A percentile compares a stretch with the other conserved stretches of the same genome.
phyloP scores from a whole-genome alignment of 1,284 basidiomycete species.

The Pisolithus thermaeus region DNA sequence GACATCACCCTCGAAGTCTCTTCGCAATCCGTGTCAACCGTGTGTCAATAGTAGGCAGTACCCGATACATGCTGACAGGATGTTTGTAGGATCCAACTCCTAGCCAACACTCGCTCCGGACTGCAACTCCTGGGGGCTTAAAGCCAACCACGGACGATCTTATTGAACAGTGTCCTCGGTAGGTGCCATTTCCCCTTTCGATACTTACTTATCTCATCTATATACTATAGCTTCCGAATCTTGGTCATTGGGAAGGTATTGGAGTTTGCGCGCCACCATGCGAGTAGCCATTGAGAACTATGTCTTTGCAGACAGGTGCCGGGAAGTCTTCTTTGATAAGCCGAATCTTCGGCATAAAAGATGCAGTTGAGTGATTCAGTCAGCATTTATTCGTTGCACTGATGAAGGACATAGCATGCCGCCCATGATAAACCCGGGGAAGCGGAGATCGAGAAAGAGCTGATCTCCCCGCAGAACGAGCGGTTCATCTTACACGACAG shows the following conservation, averaged over 20 bases:
- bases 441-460: slow-evolving; percentile 17
- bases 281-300: no score
- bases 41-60: no score
- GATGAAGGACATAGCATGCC: not conserved
- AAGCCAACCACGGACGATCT: not conserved
- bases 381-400: not conserved
- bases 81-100: no score
- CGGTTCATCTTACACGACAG: slow-evolving; percentile 27
- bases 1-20: no score
- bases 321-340: slow-evolving; percentile 14
- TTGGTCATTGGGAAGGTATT: slow-evolving; percentile 2
- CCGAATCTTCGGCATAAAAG: slow-evolving; percentile 2
- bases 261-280: no score
- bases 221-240: not conserved
- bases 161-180: not conserved
- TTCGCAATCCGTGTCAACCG: no score
- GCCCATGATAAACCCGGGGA: slow-evolving; percentile 10
- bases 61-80: no score
- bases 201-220: not conserved
- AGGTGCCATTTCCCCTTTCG: not conserved
- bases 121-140: not conserved
- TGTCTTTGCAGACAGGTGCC: slow-evolving; percentile 4
- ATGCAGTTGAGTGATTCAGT: not conserved
- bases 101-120: no score
- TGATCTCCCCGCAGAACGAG: slow-evolving; percentile 16